Base-by-base conservation (phyloP, 257 asterid species). In the Vinca minor region DNA sequence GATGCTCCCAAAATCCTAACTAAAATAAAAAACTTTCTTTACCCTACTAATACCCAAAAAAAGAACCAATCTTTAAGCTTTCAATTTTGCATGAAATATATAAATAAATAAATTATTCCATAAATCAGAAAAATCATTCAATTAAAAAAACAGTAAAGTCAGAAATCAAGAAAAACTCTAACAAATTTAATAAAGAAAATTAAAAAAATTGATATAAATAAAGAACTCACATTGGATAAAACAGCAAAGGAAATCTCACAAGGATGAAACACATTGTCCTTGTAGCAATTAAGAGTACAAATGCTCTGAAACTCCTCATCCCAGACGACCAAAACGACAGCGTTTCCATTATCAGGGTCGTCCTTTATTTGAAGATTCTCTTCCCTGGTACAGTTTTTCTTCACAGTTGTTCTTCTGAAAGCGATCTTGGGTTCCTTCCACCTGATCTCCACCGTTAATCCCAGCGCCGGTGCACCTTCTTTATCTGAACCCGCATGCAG, bases 221-320 rank as follows among this genome's bases (percentile, higher is more conserved):
- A n/a, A n/a, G n/a, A n/a, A 72, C 97, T 81, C 79, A 93, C 99
- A 79, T 84, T 78, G 65, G 63, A 87, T 68, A 85, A 73, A 48
- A 93, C 88, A 72, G 82, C 75, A 77, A 93, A 87, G 70, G 76
- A 70, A 72, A 93, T 79, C 88, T 93, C 99, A 96, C 97, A 93
- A 4, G 97, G 95, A 72, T 84, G 93, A 70, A 93, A 89, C 76
- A 76, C 87, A 77, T 83, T 85, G 74, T 84, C 97, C 79, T 83
- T 89, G 75, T 72, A 72, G 21, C 86, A 87, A 77, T 96, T 80
- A 65, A 93, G 77, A 70, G 32, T 81, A 72, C 96, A 89, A 59
- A 83, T 73, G 57, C 67, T 73, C 46, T 73, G 88, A 77, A 93
- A 93, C 48, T 89, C 97, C 64, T 89, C 97, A 59, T 84, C 87